Percentiles rank a stretch among this genome's conserved stretches.
Conservation (phyloP, 2,329 filamentous ascomycete genomes). For the Iodosphaeria phyllophila region DNA sequence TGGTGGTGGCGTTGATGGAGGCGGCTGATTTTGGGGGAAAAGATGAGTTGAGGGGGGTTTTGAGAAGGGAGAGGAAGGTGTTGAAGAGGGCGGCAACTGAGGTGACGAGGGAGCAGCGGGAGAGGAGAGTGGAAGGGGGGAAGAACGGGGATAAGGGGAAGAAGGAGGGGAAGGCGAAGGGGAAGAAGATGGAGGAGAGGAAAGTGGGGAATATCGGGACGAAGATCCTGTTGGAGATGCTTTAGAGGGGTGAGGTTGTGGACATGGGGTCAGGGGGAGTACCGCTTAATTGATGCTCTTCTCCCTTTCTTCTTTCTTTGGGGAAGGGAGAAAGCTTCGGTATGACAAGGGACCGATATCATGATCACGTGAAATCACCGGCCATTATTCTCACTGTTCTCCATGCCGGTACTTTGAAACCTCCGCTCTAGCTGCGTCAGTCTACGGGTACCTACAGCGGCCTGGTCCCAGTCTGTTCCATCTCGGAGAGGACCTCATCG, state of each 20-base stretch:
- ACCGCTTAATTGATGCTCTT: no score
- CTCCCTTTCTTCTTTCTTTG: no score
- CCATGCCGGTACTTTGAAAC: no score
- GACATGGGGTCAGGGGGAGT: conserved; percentile 1
- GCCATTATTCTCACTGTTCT: no score
- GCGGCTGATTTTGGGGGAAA: conserved; percentile 49
- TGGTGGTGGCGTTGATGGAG: conserved; percentile 67
- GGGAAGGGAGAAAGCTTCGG: no score
- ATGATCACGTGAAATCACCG: no score
- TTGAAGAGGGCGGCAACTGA: conserved; percentile 48
- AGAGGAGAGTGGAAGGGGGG: conserved; percentile 24
- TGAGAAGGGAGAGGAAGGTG: conserved; percentile 56
- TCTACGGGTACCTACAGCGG: no score
- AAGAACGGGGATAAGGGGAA: conserved; percentile 41
- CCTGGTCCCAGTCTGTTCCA: no score
- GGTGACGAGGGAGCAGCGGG: conserved; percentile 34
- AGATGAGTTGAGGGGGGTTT: conserved; percentile 44
- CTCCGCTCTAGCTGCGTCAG: no score
- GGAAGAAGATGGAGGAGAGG: conserved; percentile 21
- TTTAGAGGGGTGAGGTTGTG: no score
- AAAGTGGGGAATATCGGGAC: conserved; percentile 42
- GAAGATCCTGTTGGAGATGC: conserved; percentile 38
- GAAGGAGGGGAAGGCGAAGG: conserved; percentile 35
- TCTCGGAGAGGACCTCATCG: no score
- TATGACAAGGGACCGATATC: no score